A percentile compares a stretch with the other conserved stretches of the same genome.
These are phyloP conservation scores for Prototheca wickerhamii DNA, from an alignment of 163 green algal genomes.

Conservation along the genomic window DNA sequence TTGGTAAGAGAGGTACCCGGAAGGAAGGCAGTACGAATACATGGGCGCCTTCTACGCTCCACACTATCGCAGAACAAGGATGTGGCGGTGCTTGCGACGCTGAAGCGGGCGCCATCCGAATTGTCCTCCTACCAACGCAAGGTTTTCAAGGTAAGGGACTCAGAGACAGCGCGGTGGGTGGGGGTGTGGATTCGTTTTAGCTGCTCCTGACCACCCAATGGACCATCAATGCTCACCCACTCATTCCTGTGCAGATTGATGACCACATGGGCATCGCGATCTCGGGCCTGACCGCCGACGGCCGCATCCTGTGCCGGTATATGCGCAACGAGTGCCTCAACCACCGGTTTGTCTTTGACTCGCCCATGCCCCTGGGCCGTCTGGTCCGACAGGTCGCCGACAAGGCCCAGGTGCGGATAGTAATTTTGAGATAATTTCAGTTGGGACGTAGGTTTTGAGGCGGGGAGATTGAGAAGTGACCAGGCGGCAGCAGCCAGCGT, in stretches of 20 bases:
- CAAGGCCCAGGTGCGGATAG: constrained; percentile 81
- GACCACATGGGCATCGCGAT: constrained; percentile 95
- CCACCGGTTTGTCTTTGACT: constrained; percentile 92
- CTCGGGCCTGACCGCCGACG: constrained; percentile 88
- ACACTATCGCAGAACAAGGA: constrained; percentile 62
- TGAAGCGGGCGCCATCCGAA: constrained; percentile 84
- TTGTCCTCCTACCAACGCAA: constrained; percentile 86
- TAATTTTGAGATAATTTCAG: no score
- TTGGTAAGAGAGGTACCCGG: background rate
- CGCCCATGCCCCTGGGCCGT: constrained; percentile 70
- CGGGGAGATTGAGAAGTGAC: no score
- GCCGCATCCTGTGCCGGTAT: constrained; percentile 84
- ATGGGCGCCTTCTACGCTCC: background rate
- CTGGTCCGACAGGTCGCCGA: constrained; percentile 87
- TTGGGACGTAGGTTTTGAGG: no score
- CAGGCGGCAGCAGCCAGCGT: no score
- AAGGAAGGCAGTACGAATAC: constrained; percentile 1
- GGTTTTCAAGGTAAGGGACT: constrained; percentile 75
- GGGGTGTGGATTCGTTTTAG: background rate
- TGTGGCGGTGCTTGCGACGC: constrained; percentile 80
- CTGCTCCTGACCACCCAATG: background rate
- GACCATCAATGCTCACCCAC: background rate
- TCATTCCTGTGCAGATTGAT: constrained; percentile 62
- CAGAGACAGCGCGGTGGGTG: no score
- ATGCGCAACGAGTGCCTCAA: constrained; percentile 95